Conservation (phyloP, 2,329 filamentous ascomycete genomes). For the Thelonectria rubi region DNA sequence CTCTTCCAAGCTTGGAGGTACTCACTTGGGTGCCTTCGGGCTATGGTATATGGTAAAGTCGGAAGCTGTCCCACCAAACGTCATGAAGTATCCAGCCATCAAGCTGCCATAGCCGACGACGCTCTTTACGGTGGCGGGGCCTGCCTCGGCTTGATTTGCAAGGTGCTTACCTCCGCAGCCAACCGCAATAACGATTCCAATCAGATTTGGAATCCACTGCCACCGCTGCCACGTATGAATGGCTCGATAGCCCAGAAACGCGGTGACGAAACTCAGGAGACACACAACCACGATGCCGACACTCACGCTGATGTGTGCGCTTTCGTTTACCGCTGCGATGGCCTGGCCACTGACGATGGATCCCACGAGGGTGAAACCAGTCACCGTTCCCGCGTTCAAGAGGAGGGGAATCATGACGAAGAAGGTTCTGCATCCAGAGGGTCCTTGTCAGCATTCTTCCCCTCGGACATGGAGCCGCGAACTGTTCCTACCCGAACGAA, state of each 20-base stretch:
- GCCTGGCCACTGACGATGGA: slow-evolving; percentile 65
- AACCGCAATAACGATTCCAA: slow-evolving; percentile 60
- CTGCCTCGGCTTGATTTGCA: slow-evolving; percentile 53
- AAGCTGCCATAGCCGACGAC: slow-evolving; percentile 57
- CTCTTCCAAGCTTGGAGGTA: neutral
- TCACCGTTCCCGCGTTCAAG: slow-evolving; percentile 65
- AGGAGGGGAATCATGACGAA: slow-evolving; percentile 61
- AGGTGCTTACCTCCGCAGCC: slow-evolving; percentile 63
- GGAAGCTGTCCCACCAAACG: slow-evolving; percentile 63
- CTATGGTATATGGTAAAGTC: slow-evolving; percentile 66
- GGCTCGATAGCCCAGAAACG: slow-evolving; percentile 63
- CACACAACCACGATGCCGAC: slow-evolving; percentile 66
- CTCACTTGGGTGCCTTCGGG: slow-evolving; percentile 36
- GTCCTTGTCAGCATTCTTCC: slow-evolving; percentile 17
- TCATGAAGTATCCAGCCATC: slow-evolving; percentile 63
- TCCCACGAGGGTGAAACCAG: slow-evolving; percentile 66
- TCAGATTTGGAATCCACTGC: slow-evolving; percentile 64
- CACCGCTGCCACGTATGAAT: slow-evolving; percentile 65
- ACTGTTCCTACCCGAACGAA: slow-evolving; percentile 58
- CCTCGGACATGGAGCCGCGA: neutral
- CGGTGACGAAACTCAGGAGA: slow-evolving; percentile 61
- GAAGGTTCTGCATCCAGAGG: slow-evolving; percentile 50
- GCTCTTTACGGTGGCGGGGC: slow-evolving; percentile 48
- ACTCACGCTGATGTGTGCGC: slow-evolving; percentile 56
- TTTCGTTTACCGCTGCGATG: slow-evolving; percentile 57